Evolutionary conservation across 257 asterid species (phyloP).

Genomic region (Phtheirospermum japonicum): DNA sequence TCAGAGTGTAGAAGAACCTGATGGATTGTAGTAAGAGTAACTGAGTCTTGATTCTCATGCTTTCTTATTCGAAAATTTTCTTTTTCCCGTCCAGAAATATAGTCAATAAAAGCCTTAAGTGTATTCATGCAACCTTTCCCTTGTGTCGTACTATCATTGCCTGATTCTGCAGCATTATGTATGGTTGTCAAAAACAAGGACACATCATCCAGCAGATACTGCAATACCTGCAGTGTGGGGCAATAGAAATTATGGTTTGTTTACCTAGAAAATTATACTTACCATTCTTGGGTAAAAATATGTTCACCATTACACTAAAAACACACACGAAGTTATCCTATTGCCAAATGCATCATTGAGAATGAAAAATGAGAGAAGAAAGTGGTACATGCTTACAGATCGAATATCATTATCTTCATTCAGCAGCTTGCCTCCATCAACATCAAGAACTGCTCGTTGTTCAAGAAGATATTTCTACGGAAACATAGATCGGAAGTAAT

Average conservation of each 20-base stretch:
- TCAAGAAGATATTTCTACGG: slow-evolving; percentile 88
- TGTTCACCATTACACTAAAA: slow-evolving; percentile 3
- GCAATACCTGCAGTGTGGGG: slow-evolving; percentile 69
- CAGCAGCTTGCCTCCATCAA: slow-evolving; percentile 86
- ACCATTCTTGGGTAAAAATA: slow-evolving; percentile 9
- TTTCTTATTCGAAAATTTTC: slow-evolving; percentile 80
- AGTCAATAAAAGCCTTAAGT: slow-evolving; percentile 77
- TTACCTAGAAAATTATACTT: slow-evolving; percentile 18
- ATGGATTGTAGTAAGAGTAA: slow-evolving; percentile 94
- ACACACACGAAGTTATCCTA: neutral
- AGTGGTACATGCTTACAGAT: slow-evolving; percentile 59
- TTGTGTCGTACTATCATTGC: slow-evolving; percentile 32
- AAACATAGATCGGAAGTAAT: slow-evolving; percentile 21
- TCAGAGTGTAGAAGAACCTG: slow-evolving; percentile 56
- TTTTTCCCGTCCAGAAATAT: slow-evolving; percentile 74
- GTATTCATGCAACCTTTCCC: slow-evolving; percentile 55
- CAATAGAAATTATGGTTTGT: slow-evolving; percentile 22
- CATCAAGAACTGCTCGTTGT: slow-evolving; percentile 86
- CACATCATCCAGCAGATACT: slow-evolving; percentile 84
- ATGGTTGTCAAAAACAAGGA: slow-evolving; percentile 68
- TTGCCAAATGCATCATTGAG: slow-evolving; percentile 10
- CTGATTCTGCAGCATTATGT: slow-evolving; percentile 40
- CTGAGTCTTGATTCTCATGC: slow-evolving; percentile 77
- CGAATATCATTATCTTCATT: slow-evolving; percentile 93
- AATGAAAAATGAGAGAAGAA: slow-evolving; percentile 25